A percentile compares a stretch with the other conserved stretches of the same genome.
phyloP scores from a whole-genome alignment of 2,329 filamentous ascomycete species.

The Thelonectria discophora region DNA sequence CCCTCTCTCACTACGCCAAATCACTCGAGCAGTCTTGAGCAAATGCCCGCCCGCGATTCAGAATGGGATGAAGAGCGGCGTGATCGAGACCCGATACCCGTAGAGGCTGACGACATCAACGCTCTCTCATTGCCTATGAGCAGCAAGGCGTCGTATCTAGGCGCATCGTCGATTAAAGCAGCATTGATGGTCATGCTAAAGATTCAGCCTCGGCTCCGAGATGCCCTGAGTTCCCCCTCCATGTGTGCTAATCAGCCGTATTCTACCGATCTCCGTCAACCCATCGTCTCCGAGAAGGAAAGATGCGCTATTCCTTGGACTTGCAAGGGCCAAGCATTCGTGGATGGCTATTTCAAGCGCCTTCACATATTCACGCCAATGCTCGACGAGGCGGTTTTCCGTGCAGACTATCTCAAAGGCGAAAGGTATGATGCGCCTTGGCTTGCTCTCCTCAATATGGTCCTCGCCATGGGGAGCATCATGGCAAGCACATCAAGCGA shows the following conservation, averaged over 20 bases:
- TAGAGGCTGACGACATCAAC: slow-evolving; percentile 37
- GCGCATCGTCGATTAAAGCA: slow-evolving; percentile 78
- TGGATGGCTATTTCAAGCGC: slow-evolving; percentile 78
- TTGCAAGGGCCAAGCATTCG: slow-evolving; percentile 72
- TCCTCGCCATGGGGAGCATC: slow-evolving; percentile 78
- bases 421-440: slow-evolving; percentile 69
- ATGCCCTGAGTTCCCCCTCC: slow-evolving; percentile 56
- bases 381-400: slow-evolving; percentile 76
- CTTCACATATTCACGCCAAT: slow-evolving; percentile 77
- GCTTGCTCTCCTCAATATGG: slow-evolving; percentile 80
- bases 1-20: neutral
- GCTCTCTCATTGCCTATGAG: slow-evolving; percentile 69
- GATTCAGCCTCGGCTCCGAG: slow-evolving; percentile 58
- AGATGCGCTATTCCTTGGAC: slow-evolving; percentile 63
- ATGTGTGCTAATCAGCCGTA: slow-evolving; percentile 52
- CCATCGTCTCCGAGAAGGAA: slow-evolving; percentile 54
- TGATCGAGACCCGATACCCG: slow-evolving; percentile 2
- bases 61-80: slow-evolving; percentile 17
- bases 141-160: slow-evolving; percentile 70
- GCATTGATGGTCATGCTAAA: slow-evolving; percentile 75
- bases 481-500: slow-evolving; percentile 71
- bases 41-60: slow-evolving; percentile 8
- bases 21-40: neutral
- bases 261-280: slow-evolving; percentile 55
- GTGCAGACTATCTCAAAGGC: slow-evolving; percentile 19